Base-by-base conservation (phyloP, 805 yeast species). In the Metschnikowia baotianmanensis region DNA sequence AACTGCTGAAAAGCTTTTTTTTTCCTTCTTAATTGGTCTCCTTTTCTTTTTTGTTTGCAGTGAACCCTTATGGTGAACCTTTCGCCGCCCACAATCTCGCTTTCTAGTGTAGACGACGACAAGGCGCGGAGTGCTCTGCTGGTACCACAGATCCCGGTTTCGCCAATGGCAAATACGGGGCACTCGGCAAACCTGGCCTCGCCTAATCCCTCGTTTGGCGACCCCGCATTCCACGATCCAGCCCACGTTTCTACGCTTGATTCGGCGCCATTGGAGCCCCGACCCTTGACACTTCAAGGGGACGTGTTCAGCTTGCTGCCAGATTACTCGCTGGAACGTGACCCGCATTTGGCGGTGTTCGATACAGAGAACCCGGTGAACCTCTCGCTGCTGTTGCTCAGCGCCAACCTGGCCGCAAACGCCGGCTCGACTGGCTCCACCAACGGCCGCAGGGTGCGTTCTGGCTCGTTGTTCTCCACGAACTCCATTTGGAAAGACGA, bases 401-500 rank as follows among this genome's bases (percentile, higher is more conserved):
- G 40, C 29, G 15, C 44, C 22, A 34, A 32, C 22, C 35, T 44
- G 8, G 43, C 47, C 15, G 35, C 42, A 3, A 32, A 38, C 13
- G 39, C 46, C 15, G 35, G 42, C 9, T 33, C 42, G 15, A 21
- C 25, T 7, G 36, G 38, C 13, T 34, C 43, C 15, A 39, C 17
- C 19, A 15, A 42, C 12, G 48, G 49, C 21, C 42, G 47, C 33
- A 62, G 85, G 48, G 60, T 75, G 47, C 69, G 86, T 39, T 78
- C 83, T 1, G 79, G 82, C 4, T 77, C 83, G 1, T 61, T 79
- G 33, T 68, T 75, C 47, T 63, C 70, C 19, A 62, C 71, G 3
- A 60, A 67, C 46, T 76, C 83, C 28, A 79, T 80, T 39, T 80
- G 86, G 86, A 75, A 76, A 46, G 80, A 74, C 51, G 76, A 72